Conservation (phyloP, 768 basidiomycete genomes). For the Dictyophora rubrovolvata region DNA sequence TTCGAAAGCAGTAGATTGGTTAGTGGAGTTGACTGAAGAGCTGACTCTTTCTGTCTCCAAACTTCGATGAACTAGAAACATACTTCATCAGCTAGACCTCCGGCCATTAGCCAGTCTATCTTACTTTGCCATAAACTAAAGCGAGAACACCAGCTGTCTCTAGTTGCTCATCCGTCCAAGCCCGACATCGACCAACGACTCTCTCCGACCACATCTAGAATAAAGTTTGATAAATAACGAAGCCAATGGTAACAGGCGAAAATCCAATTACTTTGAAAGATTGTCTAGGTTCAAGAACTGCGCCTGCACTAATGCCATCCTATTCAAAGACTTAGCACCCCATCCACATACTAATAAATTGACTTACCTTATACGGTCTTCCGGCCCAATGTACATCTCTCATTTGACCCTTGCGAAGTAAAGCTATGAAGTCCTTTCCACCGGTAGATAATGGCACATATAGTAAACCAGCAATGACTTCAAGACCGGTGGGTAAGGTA, state of each 20-base stretch:
- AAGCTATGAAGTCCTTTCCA: conserved; percentile 73
- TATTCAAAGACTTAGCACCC: conserved; percentile 13
- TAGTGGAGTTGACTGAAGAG: conserved; percentile 58
- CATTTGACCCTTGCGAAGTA: conserved; percentile 66
- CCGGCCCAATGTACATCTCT: conserved; percentile 74
- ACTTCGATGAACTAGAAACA: conserved; percentile 65
- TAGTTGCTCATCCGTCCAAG: conserved; percentile 76
- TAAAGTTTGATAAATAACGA: background rate
- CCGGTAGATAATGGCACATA: conserved; percentile 63
- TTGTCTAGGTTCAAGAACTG: conserved; percentile 59
- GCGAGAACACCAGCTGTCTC: conserved; percentile 75
- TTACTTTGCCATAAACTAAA: conserved; percentile 65
- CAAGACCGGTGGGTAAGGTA: conserved; percentile 44
- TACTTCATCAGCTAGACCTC: background rate
- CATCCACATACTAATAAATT: background rate
- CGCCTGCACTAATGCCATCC: conserved; percentile 21
- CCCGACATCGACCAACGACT: conserved; percentile 53
- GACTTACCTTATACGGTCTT: conserved; percentile 41
- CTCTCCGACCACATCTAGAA: conserved; percentile 55
- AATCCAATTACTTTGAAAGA: conserved; percentile 48
- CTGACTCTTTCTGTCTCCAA: conserved; percentile 74
- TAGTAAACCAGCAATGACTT: conserved; percentile 62
- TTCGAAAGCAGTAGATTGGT: conserved; percentile 70
- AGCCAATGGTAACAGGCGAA: background rate
- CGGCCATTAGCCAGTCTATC: conserved; percentile 6